Base-by-base conservation (phyloP, 2,329 filamentous ascomycete species). In the Monilinia aucupariae region DNA sequence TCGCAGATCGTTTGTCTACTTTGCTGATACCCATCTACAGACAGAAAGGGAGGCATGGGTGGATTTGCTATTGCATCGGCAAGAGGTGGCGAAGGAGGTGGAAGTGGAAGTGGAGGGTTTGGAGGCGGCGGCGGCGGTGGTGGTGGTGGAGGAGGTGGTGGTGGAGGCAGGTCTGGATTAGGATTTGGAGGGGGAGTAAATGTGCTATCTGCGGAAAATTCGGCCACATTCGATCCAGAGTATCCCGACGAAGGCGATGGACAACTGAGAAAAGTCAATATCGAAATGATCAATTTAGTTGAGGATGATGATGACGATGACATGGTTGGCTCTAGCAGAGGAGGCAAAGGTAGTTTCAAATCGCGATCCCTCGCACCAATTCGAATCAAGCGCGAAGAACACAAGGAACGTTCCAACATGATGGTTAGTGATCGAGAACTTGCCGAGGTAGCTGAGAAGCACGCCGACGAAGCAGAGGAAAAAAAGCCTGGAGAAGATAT, bases 171-270 rank as follows among this genome's bases (percentile, higher is more conserved):
- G 12, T 61, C 62, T 58, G 61, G 65, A 20, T 27, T 34, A 48
- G 47, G 39, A 59, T 56, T 12, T 41, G 37, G 58, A 52, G 41
- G 39, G 30, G 47, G 34, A 10, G 25, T 62, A 48, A 48, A 45
- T 34, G 48, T 59, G 43, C 27, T 58, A 3, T 58, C 60, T 17
- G 58, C 58, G 34, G 39, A 30, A 41, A 41, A 61, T n/a, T 45
- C 41, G 32, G 55, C 34, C 50, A 59, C 43, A 41, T 64, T 27
- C n/a, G 67, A 69, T 30, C 70, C 71, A 25, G 64, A 67, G 39
- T 73, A 73, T 59, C 70, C 70, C n/a, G 66, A 67, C 22, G 67
- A 71, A 37, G 68, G 72, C 22, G 68, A 69, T 10, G 65, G 66
- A n/a, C 63, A 55, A 30, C 55, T 55, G 22, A 54, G n/a, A 17